phyloP scores from a whole-genome alignment of 1,139 yeast genomes.

The Kurtzmaniella quercitrusa region DNA sequence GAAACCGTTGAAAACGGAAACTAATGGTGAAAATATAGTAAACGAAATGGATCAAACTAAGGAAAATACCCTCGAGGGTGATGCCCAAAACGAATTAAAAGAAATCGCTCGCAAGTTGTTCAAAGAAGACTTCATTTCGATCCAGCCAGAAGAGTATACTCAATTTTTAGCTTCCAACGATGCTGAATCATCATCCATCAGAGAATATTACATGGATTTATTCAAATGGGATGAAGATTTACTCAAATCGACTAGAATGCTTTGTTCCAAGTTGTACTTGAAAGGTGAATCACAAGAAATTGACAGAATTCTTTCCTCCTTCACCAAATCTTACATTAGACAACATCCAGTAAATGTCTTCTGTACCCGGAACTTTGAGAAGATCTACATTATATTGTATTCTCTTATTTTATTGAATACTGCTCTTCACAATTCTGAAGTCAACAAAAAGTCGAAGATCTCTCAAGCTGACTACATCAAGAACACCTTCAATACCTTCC shows the following conservation, averaged over 20 bases:
- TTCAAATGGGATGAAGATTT: constrained; percentile 50
- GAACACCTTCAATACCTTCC: constrained; percentile 49
- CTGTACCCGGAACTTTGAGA: constrained; percentile 50
- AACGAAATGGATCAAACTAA: neutral
- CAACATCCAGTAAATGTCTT: constrained; percentile 48
- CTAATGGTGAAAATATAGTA: neutral
- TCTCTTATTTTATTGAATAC: constrained; percentile 72
- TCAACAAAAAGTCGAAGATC: constrained; percentile 37
- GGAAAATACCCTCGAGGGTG: neutral
- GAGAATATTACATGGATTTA: constrained; percentile 44
- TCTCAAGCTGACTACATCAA: constrained; percentile 49
- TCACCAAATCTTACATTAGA: constrained; percentile 64
- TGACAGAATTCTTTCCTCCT: constrained; percentile 67
- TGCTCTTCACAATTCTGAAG: constrained; percentile 54
- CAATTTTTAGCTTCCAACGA: constrained; percentile 43
- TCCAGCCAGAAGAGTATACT: constrained; percentile 45
- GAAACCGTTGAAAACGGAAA: neutral
- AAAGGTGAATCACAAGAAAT: constrained; percentile 84
- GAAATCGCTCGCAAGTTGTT: constrained; percentile 38
- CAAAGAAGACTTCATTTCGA: constrained; percentile 39
- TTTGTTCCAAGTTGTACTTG: constrained; percentile 65
- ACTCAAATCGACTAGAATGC: constrained; percentile 51
- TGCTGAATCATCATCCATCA: constrained; percentile 35
- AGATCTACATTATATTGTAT: constrained; percentile 71
- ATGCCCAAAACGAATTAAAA: constrained; percentile 4